Base-by-base conservation (phyloP, 495 filamentous ascomycete species). In the Cercophora sp. region DNA sequence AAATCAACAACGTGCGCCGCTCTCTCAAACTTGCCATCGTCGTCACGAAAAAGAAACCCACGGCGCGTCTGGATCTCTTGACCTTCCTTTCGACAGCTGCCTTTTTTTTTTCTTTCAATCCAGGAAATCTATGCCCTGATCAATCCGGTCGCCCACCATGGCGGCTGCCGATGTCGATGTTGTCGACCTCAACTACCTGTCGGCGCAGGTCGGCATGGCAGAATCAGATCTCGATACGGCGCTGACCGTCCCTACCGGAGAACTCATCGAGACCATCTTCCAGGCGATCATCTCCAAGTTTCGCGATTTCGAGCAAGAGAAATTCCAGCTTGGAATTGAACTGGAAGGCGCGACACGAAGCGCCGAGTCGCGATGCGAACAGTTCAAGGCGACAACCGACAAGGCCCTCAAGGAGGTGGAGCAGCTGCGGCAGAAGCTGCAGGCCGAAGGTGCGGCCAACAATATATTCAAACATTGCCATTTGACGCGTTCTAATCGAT, bases 271-370 rank as follows among this genome's bases (percentile, higher is more conserved):
- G 41, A 70, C 77, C 27, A 74, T 96, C 24, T 72, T 96, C 11
- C 69, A 77, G 9, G 77, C 79, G 3, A 79, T 96, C 42, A 76
- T 82, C 19, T 73, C 74, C 24, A 94, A 89, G 69, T 86, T 88
- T 24, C 85, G 81, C 41, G 91, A 96, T 57, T 79, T 80, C 57
- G 89, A 96, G 53, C 84, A 91, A 5, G 86, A 93, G 37, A 96
- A 95, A 68, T 78, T 95, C 37, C 85, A 86, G 45, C 66, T 87
- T 13, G 88, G 91, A 51, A 89, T 97, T n/a, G 93, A 97, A 71
- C 76, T 97, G 8, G 93, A 97, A 66, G 91, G 86, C 70, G 83
- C 85, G 22, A 84, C 94, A 13, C 84, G 88, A 32, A 84, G 78
- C 51, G 84, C 83, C 34, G 92, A 97, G 62, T 83, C 85, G 13